These are phyloP conservation scores for Westerdykella sp. DNA, from an alignment of 2,329 filamentous ascomycete genomes.

Conservation along the genomic window DNA sequence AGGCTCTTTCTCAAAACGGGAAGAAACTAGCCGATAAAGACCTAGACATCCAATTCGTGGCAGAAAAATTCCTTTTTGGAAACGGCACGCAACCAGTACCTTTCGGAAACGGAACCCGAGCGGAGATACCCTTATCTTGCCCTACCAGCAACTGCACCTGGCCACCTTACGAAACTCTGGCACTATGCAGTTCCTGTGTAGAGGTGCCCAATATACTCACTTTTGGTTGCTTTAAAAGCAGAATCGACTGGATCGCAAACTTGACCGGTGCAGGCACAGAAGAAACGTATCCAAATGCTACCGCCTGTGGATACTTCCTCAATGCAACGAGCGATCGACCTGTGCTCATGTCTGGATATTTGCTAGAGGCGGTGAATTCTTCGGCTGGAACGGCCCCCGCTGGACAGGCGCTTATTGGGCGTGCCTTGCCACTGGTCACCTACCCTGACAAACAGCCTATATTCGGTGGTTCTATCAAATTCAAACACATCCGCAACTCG, in stretches of 20 bases:
- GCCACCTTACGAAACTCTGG: constrained; percentile 21
- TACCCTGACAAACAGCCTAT: background rate
- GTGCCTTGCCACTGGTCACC: constrained; percentile 8
- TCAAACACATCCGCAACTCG: constrained; percentile 14
- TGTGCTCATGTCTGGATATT: constrained; percentile 17
- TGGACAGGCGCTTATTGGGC: constrained; percentile 11
- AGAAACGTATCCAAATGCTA: constrained; percentile 11
- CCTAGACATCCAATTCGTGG: constrained; percentile 1
- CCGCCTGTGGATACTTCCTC: constrained; percentile 22
- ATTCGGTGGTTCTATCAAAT: constrained; percentile 15
- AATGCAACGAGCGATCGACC: constrained; percentile 11
- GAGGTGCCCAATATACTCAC: constrained; percentile 8
- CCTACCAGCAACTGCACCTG: constrained; percentile 27
- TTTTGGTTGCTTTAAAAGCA: constrained; percentile 4
- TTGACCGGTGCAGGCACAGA: background rate
- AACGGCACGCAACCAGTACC: constrained; percentile 17
- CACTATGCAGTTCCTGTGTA: constrained; percentile 18
- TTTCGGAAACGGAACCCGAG: constrained; percentile 19
- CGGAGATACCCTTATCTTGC: constrained; percentile 22
- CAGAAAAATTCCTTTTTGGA: constrained; percentile 8
- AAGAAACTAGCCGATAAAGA: constrained; percentile 1
- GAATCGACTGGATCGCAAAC: constrained; percentile 14
- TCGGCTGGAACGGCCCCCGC: background rate
- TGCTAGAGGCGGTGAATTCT: background rate
- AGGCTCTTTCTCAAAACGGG: background rate